phyloP scores from a whole-genome alignment of 352 stramenopile species.

The Pythium apleroticum region DNA sequence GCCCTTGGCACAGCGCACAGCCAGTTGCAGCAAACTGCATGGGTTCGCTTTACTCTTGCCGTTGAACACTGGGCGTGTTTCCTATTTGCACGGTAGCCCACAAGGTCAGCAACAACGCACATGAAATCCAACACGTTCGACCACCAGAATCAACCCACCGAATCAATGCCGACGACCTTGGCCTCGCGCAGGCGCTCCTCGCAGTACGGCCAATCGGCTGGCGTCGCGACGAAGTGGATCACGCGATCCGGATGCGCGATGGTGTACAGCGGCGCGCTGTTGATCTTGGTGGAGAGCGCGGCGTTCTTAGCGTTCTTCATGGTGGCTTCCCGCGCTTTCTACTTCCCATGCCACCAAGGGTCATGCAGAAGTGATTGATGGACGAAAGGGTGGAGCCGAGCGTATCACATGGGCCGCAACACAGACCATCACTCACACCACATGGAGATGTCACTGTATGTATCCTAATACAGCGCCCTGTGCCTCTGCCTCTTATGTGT shows the following conservation, averaged over 20 bases:
- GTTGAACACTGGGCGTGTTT: constrained; percentile 61
- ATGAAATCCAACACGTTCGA: background rate
- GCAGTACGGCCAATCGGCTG: constrained; percentile 53
- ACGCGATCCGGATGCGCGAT: constrained; percentile 37
- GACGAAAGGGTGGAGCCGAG: background rate
- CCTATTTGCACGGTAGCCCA: constrained; percentile 27
- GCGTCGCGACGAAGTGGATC: constrained; percentile 54
- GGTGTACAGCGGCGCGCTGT: constrained; percentile 53
- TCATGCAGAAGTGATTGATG: constrained; percentile 15
- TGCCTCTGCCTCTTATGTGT: background rate
- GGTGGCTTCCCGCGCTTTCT: constrained; percentile 29
- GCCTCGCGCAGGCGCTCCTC: constrained; percentile 43
- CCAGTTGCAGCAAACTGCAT: constrained; percentile 65
- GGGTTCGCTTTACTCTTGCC: constrained; percentile 40
- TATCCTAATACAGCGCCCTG: background rate
- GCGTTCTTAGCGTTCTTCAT: constrained; percentile 33
- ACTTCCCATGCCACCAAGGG: constrained; percentile 23
- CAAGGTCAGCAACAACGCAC: constrained; percentile 1
- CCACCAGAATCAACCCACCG: constrained; percentile 42
- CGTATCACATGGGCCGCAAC: background rate
- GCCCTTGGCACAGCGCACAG: constrained; percentile 41
- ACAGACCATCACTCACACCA: constrained; percentile 11
- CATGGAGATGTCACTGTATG: background rate
- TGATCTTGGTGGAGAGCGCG: constrained; percentile 36
- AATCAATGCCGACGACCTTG: constrained; percentile 66